phyloP scores from a whole-genome alignment of 2,329 filamentous ascomycete genomes.

The Exophiala aquamarina region DNA sequence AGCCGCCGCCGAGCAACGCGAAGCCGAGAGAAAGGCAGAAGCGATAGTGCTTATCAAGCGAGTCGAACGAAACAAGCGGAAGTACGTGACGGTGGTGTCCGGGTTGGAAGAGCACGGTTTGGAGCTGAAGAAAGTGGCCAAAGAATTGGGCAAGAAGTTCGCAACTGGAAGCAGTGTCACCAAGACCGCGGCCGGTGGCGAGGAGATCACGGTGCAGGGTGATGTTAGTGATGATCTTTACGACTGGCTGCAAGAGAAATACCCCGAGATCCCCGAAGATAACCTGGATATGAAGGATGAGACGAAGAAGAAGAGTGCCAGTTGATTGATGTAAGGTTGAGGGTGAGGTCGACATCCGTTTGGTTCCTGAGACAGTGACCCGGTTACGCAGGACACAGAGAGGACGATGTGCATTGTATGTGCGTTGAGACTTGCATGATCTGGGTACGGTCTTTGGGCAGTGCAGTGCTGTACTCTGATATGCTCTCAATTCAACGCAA shows the following conservation, averaged over 20 bases:
- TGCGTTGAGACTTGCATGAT: too few relatives aligned
- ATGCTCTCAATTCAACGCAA: too few relatives aligned
- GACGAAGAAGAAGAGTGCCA: constrained; percentile 70
- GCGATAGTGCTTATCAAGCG: constrained; percentile 90
- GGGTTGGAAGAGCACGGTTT: constrained; percentile 88
- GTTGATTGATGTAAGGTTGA: too few relatives aligned
- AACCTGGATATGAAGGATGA: constrained; percentile 98
- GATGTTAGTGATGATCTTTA: constrained; percentile 93
- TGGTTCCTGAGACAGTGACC: too few relatives aligned
- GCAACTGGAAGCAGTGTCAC: constrained; percentile 92
- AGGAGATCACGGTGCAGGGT: constrained; percentile 97
- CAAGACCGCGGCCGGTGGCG: constrained; percentile 78
- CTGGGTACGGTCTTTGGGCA: too few relatives aligned
- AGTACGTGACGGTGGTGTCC: constrained; percentile 89
- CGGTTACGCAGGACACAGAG: not conserved
- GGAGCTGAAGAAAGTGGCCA: constrained; percentile 92
- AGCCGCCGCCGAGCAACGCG: constrained; percentile 78
- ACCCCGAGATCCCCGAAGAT: constrained; percentile 81
- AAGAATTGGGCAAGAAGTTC: constrained; percentile 98
- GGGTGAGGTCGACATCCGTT: too few relatives aligned
- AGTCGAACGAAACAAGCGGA: constrained; percentile 96
- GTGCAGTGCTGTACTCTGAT: too few relatives aligned
- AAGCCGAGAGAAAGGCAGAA: constrained; percentile 77
- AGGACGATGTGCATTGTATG: too few relatives aligned
- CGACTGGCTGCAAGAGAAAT: constrained; percentile 86